Percentiles rank a stretch among this genome's conserved stretches.
Evolutionary conservation across 23 red algal genomes (phyloP).

Genomic region (Gracilaria domingensis): DNA sequence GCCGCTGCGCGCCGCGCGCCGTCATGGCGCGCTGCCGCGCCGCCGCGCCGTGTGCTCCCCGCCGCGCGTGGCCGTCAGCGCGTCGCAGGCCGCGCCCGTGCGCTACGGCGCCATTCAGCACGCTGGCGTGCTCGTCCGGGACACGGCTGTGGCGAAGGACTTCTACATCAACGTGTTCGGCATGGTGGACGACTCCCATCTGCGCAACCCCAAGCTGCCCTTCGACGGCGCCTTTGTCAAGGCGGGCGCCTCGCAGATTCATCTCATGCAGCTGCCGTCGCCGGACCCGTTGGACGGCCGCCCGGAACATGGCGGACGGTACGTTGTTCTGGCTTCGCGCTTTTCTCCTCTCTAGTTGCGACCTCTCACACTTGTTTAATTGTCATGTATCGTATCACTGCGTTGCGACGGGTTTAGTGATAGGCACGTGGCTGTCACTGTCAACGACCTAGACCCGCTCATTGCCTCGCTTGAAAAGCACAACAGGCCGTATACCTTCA

Average conservation of each 20-base stretch:
- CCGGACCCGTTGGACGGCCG: constrained; percentile 72
- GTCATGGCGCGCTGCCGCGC: neutral
- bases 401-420: constrained; percentile 23
- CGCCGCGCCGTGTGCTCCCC: neutral
- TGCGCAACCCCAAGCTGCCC: constrained; percentile 86
- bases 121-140: constrained; percentile 83
- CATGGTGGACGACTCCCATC: constrained; percentile 83
- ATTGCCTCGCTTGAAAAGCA: constrained; percentile 46
- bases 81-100: neutral
- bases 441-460: constrained; percentile 71
- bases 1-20: neutral
- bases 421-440: constrained; percentile 75
- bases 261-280: constrained; percentile 93
- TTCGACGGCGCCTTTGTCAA: constrained; percentile 91
- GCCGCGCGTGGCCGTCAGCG: neutral
- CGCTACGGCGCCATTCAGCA: constrained; percentile 85
- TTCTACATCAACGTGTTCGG: constrained; percentile 89
- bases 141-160: constrained; percentile 58
- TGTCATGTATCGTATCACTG: neutral
- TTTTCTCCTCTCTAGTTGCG: neutral
- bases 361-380: neutral
- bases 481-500: constrained; percentile 73
- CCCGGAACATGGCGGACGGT: constrained; percentile 90
- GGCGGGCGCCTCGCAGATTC: constrained; percentile 90
- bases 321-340: neutral